These are phyloP conservation scores for Selenicereus undatus DNA, from an alignment of 148 eudicot genomes.

Conservation along the genomic window DNA sequence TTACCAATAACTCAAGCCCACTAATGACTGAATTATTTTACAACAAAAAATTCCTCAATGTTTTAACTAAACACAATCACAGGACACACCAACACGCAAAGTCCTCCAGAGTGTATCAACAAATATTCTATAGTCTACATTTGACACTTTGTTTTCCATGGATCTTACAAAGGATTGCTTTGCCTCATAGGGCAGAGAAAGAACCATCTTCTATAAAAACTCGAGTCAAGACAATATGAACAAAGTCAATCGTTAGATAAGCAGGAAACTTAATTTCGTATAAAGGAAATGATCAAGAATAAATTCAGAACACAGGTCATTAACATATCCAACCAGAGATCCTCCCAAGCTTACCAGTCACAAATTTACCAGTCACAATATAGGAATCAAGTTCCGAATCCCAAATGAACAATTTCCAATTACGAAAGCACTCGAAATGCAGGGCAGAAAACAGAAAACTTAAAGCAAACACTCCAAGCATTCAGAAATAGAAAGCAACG, in stretches of 20 bases:
- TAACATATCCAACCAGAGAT: too few species aligned
- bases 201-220: not conserved
- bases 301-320: too few species aligned
- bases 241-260: not conserved
- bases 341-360: too few species aligned
- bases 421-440: not conserved
- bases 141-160: not conserved
- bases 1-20: too few species aligned
- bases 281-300: not conserved
- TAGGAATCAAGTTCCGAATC: not conserved
- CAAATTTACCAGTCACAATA: not conserved
- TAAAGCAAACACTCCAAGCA: not conserved
- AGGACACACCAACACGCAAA: not conserved
- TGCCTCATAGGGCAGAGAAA: not conserved
- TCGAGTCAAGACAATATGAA: not conserved
- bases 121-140: not conserved
- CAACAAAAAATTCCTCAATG: not conserved
- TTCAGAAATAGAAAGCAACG: not conserved
- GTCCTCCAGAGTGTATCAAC: not conserved
- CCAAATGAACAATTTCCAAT: too few species aligned
- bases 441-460: not conserved
- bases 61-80: too few species aligned
- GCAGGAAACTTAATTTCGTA: not conserved
- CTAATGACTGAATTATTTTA: too few species aligned
- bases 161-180: not conserved